Evolutionary conservation across 2,329 filamentous ascomycete genomes (phyloP).

Genomic region (Hyphodiscus sp.): DNA sequence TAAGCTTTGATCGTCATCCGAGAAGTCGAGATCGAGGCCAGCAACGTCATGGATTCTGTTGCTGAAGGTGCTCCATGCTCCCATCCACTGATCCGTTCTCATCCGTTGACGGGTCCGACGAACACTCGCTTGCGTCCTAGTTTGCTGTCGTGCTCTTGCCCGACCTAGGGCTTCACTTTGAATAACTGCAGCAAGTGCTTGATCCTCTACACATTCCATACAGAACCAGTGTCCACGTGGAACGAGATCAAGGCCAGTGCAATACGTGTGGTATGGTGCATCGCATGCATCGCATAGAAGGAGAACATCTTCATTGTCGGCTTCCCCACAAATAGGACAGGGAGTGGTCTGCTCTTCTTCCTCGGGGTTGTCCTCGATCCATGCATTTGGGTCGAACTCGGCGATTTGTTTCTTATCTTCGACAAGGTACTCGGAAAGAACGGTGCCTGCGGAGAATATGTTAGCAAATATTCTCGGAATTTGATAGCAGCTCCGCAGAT

Average conservation of each 20-base stretch:
- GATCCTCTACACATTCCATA: constrained; percentile 62
- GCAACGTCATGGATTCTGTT: constrained; percentile 59
- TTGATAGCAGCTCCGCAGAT: neutral
- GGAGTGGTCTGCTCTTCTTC: constrained; percentile 57
- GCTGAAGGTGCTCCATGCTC: constrained; percentile 67
- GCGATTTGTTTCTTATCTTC: constrained; percentile 83
- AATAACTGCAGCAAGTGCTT: constrained; percentile 32
- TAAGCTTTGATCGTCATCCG: constrained; percentile 59
- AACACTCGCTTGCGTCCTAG: constrained; percentile 52
- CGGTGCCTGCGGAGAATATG: constrained; percentile 38
- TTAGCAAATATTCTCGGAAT: constrained; percentile 9
- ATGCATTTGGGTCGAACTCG: constrained; percentile 74
- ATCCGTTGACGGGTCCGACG: constrained; percentile 50
- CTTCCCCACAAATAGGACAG: constrained; percentile 77
- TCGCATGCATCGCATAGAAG: constrained; percentile 91
- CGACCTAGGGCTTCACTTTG: constrained; percentile 27
- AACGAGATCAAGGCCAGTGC: constrained; percentile 72
- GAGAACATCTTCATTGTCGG: constrained; percentile 76
- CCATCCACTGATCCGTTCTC: constrained; percentile 82
- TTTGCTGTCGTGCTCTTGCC: constrained; percentile 15
- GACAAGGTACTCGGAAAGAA: constrained; percentile 56
- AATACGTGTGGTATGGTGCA: constrained; percentile 85
- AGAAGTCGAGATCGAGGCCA: constrained; percentile 76
- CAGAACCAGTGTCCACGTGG: constrained; percentile 85
- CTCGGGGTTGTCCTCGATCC: constrained; percentile 57